phyloP scores from a whole-genome alignment of 495 filamentous ascomycete genomes.

The Lepraria neglecta region DNA sequence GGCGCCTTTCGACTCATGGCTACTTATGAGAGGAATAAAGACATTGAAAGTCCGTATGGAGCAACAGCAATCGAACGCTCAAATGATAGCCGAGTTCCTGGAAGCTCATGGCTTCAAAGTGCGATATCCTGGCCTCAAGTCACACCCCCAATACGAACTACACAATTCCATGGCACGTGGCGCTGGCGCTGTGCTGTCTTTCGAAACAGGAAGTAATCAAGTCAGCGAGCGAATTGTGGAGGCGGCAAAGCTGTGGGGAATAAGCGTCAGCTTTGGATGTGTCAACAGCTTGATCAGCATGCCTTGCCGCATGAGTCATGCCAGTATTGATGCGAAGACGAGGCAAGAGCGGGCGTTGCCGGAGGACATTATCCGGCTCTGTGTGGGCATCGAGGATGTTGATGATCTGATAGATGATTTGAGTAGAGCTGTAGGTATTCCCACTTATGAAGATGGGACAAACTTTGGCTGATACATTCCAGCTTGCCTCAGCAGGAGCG shows the following conservation, averaged over 20 bases:
- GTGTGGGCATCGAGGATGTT: constrained; percentile 92
- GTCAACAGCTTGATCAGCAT: constrained; percentile 98
- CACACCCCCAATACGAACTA: constrained; percentile 92
- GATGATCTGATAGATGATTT: constrained; percentile 93
- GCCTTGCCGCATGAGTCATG: constrained; percentile 99
- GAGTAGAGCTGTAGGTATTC: constrained; percentile 68
- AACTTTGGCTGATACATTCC: constrained; percentile 22
- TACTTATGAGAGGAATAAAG: constrained; percentile 89
- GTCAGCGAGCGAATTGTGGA: constrained; percentile 91
- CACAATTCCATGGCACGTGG: constrained; percentile 93
- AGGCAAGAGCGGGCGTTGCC: constrained; percentile 83
- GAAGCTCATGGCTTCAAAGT: constrained; percentile 89
- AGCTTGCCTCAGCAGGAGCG: constrained; percentile 91
- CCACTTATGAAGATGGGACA: background rate
- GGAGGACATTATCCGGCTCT: constrained; percentile 91
- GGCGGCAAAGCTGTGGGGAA: constrained; percentile 83
- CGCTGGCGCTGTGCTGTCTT: constrained; percentile 87
- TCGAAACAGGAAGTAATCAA: constrained; percentile 81
- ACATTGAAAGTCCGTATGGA: constrained; percentile 97
- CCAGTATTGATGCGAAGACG: constrained; percentile 94
- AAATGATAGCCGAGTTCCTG: constrained; percentile 84
- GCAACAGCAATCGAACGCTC: constrained; percentile 89
- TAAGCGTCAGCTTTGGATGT: constrained; percentile 94
- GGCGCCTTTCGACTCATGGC: constrained; percentile 90
- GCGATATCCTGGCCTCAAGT: constrained; percentile 85